phyloP scores from a whole-genome alignment of 192 early-diverging fungal species.

The Ramicandelaber brevisporus region DNA sequence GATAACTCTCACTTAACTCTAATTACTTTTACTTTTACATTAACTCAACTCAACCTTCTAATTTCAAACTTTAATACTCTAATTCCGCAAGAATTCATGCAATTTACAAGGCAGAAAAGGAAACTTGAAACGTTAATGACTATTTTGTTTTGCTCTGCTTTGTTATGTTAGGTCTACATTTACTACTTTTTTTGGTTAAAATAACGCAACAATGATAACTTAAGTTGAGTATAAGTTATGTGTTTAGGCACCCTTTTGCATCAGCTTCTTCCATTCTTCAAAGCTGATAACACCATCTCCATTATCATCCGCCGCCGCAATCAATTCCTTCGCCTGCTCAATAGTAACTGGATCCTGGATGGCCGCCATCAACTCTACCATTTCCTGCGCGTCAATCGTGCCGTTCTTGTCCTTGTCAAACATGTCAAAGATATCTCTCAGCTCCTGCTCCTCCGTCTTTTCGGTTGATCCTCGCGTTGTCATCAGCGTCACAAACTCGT shows the following conservation, averaged over 20 bases:
- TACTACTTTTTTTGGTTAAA: no score
- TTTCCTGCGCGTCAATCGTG: constrained; percentile 16
- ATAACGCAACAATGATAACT: constrained; percentile 10
- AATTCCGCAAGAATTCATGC: no score
- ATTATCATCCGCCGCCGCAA: constrained; percentile 45
- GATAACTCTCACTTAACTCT: no score
- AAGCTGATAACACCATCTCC: constrained; percentile 30
- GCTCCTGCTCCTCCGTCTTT: constrained; percentile 4
- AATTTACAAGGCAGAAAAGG: no score
- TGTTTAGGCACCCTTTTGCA: constrained; percentile 13
- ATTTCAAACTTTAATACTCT: no score
- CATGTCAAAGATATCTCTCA: constrained; percentile 10
- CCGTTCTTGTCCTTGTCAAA: constrained; percentile 30
- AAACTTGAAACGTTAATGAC: no score
- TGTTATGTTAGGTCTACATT: no score
- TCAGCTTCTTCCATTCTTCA: constrained; percentile 30
- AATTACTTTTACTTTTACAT: no score
- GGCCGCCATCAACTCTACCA: constrained; percentile 10
- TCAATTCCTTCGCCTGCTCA: constrained; percentile 56
- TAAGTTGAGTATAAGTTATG: constrained; percentile 11
- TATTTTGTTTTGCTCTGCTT: no score
- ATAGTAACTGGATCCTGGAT: constrained; percentile 43
- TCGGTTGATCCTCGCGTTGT: no score
- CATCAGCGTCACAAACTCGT: constrained; percentile 29
- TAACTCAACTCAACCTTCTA: no score